Evolutionary conservation across 75 land plant species (phyloP), one percentile per base, ranked within the genome.

Genomic region (Larix kaempferi): DNA sequence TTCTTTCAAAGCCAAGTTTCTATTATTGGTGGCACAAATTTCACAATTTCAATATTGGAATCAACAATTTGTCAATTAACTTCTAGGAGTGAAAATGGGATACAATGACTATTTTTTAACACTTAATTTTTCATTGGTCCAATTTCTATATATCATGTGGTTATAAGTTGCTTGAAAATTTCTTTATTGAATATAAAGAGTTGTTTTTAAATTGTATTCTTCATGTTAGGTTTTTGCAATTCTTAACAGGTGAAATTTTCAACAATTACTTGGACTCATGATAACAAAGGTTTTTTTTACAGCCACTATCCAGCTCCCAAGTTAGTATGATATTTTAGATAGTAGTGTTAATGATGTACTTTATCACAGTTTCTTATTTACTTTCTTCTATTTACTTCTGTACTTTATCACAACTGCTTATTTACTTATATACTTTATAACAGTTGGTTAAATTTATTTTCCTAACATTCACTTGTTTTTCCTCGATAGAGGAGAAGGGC

Each of bases 221-320:
- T 41, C 11, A 49, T 10, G 11, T 49, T 2, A 10, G 54, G 2
- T 10, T 10, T 49, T 49, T 49, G 2, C 54, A 49, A 49, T 49
- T 49, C 12, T 49, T 12, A 49, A 73, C 94, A 98, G 99, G 96
- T 95, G 16, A 98, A 98, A 76, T 98, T 95, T 79, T 88, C 94
- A 21, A 73, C 84, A 44, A 86, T 95, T 71, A 78, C 83, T 67
- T 98, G 99, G 99, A 98, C 98, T 1, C 93, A 89, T 85, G 99
- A 98, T 77, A 79, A 88, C 85, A 98, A 89, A 86, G 99, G 99
- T 3, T 98, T 98, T 77, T 98, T 98, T 85, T 98, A 98, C 73
- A 82, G 94, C 61, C 94, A 96, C 7, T 98, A 85, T 82, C 99
- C 99, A 19, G 86, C 94, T 67, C 98, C 99, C 15, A 85, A 77